phyloP scores from a whole-genome alignment of 495 filamentous ascomycete species.

The Collariella sp. region DNA sequence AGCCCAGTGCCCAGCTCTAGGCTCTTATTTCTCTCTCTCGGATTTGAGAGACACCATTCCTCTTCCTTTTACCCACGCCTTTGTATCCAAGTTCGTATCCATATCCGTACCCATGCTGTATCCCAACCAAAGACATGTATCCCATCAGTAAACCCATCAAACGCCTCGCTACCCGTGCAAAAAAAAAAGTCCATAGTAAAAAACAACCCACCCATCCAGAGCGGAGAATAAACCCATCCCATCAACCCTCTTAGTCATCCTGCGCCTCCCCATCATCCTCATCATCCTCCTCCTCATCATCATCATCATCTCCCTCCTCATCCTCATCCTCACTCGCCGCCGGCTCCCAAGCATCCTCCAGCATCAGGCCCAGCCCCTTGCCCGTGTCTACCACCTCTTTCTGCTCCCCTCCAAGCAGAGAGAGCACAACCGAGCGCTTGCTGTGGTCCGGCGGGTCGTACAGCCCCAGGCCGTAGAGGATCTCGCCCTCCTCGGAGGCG shows the following conservation, averaged over 20 bases:
- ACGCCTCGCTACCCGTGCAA: constrained; percentile 5
- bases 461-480: constrained; percentile 74
- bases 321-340: constrained; percentile 53
- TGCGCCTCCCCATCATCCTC: background rate
- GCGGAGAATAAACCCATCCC: background rate
- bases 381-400: constrained; percentile 34
- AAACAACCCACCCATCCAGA: background rate
- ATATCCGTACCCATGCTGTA: constrained; percentile 1
- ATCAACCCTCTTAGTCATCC: background rate
- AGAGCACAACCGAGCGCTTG: constrained; percentile 39
- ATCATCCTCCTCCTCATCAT: constrained; percentile 27
- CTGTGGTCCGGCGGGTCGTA: constrained; percentile 58
- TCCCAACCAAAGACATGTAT: background rate
- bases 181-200: background rate
- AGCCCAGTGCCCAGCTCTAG: background rate
- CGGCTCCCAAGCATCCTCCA: constrained; percentile 77
- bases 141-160: background rate
- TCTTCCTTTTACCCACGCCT: background rate
- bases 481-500: constrained; percentile 52
- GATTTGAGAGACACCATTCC: background rate
- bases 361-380: constrained; percentile 69
- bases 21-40: background rate
- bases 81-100: background rate
- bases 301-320: constrained; percentile 43
- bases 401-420: constrained; percentile 36